Evolutionary conservation across 169 alveolate species (phyloP), one percentile per base, ranked within the genome.

Genomic region (Cryptosporidium ubiquitum): DNA sequence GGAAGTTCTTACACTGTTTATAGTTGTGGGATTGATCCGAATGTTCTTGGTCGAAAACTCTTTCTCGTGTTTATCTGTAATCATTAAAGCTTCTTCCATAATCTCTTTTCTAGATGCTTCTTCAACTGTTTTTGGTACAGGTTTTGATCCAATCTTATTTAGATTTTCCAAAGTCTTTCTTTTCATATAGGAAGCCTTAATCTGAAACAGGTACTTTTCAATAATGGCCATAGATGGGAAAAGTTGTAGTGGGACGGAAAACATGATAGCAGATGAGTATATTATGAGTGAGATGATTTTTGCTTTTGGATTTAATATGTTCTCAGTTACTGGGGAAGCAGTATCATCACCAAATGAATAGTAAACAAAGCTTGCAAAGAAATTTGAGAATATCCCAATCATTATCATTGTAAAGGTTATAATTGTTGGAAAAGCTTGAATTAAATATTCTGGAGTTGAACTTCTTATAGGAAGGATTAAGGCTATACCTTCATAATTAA

Each of bases 341-440:
- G 75, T 58, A 42, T 79, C 89, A 6, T 79, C 89, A 20, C 89
- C 89, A 79, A 79, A 79, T 7, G 89, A 79, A 64, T 79, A 79
- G 40, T 61, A 79, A 37, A 79, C 75, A 40, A 79, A 31, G 69
- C 79, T 79, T 10, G 89, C 73, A 47, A 79, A 79, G 61, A 42
- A 26, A 61, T 61, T 79, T 26, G 89, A 79, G 58, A 79, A 61
- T n/a, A 60, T 5, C 20, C 89, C 89, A 18, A 79, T 79, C 64
- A 79, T 26, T 42, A 79, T 29, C 89, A 79, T 61, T 3, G 89
- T 61, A 61, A 58, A 39, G 16, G 89, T 61, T n/a, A 79, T 7
- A 4, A 79, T 64, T 26, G 23, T 29, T 6, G 79, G 74, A 37
- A 79, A 79, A 37, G 31, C 35, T n/a, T 31, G 10, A n/a, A 58